Evolutionary conservation across 2,329 filamentous ascomycete genomes (phyloP), one percentile per base, ranked within the genome.

Genomic region (Fusarium domesticum): DNA sequence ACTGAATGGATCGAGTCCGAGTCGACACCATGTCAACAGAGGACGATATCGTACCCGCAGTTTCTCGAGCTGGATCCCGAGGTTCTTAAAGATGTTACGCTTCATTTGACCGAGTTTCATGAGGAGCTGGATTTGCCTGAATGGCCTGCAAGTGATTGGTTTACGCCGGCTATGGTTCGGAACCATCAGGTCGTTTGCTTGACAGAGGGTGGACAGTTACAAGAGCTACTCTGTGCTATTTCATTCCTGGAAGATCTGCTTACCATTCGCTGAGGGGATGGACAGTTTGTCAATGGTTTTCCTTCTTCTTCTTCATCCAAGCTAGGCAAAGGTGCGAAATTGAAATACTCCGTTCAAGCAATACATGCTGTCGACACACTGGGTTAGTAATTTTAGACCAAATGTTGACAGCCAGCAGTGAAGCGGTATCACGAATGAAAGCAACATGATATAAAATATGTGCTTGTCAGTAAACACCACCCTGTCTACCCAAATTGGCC

Each of bases 1-100:
- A 50, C 53, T 0, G 58, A 61, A 5, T 61, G 58, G 58, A 50
- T 60, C 5, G 58, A 61, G 2, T 52, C 50, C 3, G 48, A 50
- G 4, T 35, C 42, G 0, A 11, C 1, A 4, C 10, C 17, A 8
- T 3, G n/a, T 1, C 25, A 35, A 1, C 17, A 38, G 2, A 36
- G 6, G 2, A 18, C 30, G 3, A 51, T 59, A 2, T 37, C 55
- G 0, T 59, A 59, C 6, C 23, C 48, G 0, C 46, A 57, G 6
- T 60, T 57, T 5, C 0, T 53, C 3, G 37, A 39, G 0, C 16
- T 60, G 0, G 55, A 59, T 4, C 33, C 49, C 0, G 57, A 60
- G 7, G 15, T 59, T 2, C 14, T 60, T 1, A 34, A 42, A 1
- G 51, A 57, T 2, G 25, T 60, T 3, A 34, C 46, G 0, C 37